Base-by-base conservation (phyloP, 495 filamentous ascomycete genomes). In the Aspergillus egyptiacus region DNA sequence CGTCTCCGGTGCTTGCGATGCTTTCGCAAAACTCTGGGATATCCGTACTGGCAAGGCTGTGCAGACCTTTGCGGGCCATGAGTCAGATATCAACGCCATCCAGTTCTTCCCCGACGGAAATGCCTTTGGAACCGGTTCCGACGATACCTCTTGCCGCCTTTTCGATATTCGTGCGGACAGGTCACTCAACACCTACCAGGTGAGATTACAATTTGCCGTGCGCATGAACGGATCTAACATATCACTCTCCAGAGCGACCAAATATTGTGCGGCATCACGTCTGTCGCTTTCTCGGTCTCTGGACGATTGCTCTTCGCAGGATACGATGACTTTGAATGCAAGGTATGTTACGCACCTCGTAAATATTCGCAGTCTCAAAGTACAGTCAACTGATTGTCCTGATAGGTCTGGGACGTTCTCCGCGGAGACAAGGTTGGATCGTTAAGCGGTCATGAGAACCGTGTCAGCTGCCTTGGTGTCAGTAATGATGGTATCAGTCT, bases 91-190 rank as follows among this genome's bases (percentile, higher is more conserved):
- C 76, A 98, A 98, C 64, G 93, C 93, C 56, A 95, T 98, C 56
- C 94, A 97, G 58, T 98, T 96, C 72, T 97, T 98, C 83, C 93
- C 93, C 37, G 95, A 96, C 63, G 93, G 93, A 52, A 95, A 98
- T 64, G 95, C 93, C 31, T 97, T 98, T 60, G 94, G 95, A 53
- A 98, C 93, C 39, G 93, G 93, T 52, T 98, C 93, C 48, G 93
- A 98, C 57, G 93, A 98, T 66, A 93, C 93, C 45, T 95, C 91
- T 35, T 98, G 93, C 80, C 84, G 93, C 50, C 78, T 98, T 19
- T 98, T 98, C 60, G 93, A 98, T 67, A 96, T 98, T 62, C 87
- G 93, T 50, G 93, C 93, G 46, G 93, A 98, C 62, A 78, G 93
- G 40, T 94, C 97, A 67, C 77, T 98, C 46, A 96, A 98, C 70